Base-by-base conservation (phyloP, 2,329 filamentous ascomycete species). In the Neocucurbitaria cava region DNA sequence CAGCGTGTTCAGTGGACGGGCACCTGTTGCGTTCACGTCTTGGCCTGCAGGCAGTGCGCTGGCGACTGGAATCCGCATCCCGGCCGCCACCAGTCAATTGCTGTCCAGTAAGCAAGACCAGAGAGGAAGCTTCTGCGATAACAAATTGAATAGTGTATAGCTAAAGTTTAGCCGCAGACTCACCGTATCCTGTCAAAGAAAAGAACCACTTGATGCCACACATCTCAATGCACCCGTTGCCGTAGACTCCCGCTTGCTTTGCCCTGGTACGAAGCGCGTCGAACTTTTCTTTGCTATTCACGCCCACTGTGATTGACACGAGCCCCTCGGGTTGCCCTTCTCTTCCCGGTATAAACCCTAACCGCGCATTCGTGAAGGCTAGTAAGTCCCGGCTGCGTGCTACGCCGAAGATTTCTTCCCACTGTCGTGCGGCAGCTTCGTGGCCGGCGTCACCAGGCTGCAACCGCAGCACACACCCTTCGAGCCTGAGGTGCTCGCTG, bases 321-420 rank as follows among this genome's bases (percentile, higher is more conserved):
- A 80, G 54, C 0, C 77, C 77, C 31, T 77, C 77, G 5, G 59
- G 53, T 39, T 65, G 51, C 3, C 72, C 74, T 17, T 75, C 59
- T 46, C 55, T 50, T 0, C 77, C 72, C 6, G 64, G 51, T 5
- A 77, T 54, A 49, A 80, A 81, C 0, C 62, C 68, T 43, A 81
- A 43, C 26, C 68, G 62, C 5, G 71, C 66, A 42, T 74, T 73
- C 7, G 66, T 72, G 28, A 71, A 69, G 0, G 73, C 79, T 13
- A 81, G 58, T 28, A 75, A 62, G 49, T 76, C 77, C 20, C 74
- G 73, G 18, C 76, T 79, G 66, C 78, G 76, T 3, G 52, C 69
- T 0, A 80, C 66, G 1, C 71, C 71, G 58, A 81, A 81, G 0
- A 73, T 61, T 6, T 73, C 62, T 52, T 77, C 72, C 78, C 79